phyloP scores from a whole-genome alignment of 83 land plant species.

The Picea abies region DNA sequence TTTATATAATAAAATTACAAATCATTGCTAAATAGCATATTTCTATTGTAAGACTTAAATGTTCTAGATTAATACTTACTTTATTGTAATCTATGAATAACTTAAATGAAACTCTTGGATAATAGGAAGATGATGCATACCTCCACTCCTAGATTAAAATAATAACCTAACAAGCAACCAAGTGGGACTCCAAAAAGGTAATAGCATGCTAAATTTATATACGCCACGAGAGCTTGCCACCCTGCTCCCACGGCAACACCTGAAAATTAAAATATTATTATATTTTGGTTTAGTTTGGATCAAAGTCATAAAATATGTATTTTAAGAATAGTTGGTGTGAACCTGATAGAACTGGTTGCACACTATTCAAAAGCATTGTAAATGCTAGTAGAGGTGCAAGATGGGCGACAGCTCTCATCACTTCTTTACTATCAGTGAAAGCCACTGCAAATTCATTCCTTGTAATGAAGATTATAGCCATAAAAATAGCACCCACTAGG shows the following conservation, averaged over 20 bases:
- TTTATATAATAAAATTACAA: too few species aligned
- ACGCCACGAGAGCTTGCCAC: slow-evolving; percentile 34
- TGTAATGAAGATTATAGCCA: not conserved
- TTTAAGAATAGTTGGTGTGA: not conserved
- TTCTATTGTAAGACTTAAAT: too few species aligned
- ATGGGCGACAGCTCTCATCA: slow-evolving; percentile 26
- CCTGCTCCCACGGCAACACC: slow-evolving; percentile 46
- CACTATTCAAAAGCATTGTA: slow-evolving; percentile 39
- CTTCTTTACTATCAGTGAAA: slow-evolving; percentile 25
- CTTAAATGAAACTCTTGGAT: not conserved
- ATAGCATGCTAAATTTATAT: slow-evolving; percentile 38
- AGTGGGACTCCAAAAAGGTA: slow-evolving; percentile 35
- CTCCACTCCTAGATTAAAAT: slow-evolving; percentile 26
- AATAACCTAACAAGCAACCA: slow-evolving; percentile 26
- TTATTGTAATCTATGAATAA: too few species aligned
- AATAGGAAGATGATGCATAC: slow-evolving; percentile 1
- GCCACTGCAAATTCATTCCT: slow-evolving; percentile 22
- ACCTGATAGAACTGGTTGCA: slow-evolving; percentile 62
- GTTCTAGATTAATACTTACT: too few species aligned
- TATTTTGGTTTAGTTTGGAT: not conserved
- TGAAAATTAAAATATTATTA: slow-evolving; percentile 5
- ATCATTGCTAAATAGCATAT: too few species aligned
- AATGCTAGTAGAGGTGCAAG: slow-evolving; percentile 33
- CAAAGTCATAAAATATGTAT: not conserved
- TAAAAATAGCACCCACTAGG: not conserved